Percentiles rank a stretch among this genome's conserved stretches.
phyloP scores from a whole-genome alignment of 208 protist genomes.

The Trypanosoma platydactyli region DNA sequence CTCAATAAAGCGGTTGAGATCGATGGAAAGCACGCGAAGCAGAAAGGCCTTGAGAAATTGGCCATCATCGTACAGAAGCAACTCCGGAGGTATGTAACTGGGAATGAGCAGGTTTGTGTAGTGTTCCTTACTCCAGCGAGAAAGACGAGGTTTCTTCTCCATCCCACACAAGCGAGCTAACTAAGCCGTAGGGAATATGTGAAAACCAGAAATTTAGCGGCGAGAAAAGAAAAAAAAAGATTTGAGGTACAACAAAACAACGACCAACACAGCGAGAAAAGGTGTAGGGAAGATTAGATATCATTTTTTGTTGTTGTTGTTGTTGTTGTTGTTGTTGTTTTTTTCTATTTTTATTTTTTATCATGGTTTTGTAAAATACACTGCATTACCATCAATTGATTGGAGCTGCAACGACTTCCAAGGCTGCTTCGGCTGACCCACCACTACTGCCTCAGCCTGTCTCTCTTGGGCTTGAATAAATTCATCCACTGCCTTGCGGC shows the following conservation, averaged over 20 bases:
- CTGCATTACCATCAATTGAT: conserved; percentile 59
- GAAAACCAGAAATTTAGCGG: background rate
- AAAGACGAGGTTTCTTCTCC: conserved; percentile 25
- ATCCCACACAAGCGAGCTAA: conserved; percentile 14
- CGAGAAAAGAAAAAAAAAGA: background rate
- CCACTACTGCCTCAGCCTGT: background rate
- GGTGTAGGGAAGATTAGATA: background rate
- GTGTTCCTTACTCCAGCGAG: conserved; percentile 76
- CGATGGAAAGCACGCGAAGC: conserved; percentile 67
- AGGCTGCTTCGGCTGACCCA: too few relatives aligned
- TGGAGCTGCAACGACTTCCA: conserved; percentile 24
- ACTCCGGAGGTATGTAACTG: conserved; percentile 85
- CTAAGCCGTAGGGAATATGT: background rate
- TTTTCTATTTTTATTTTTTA: background rate
- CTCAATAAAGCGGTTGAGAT: conserved; percentile 77
- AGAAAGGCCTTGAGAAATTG: conserved; percentile 84
- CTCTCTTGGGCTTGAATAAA: conserved; percentile 19
- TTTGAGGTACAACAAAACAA: background rate
- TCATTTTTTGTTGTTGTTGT: conserved; percentile 3
- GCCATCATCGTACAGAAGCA: conserved; percentile 74
- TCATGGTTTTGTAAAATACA: conserved; percentile 42
- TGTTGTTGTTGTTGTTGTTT: background rate
- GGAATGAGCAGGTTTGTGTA: conserved; percentile 84
- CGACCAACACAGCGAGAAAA: conserved; percentile 7
- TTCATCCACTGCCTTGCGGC: conserved; percentile 63